These are phyloP conservation scores for Aspergillus awamori DNA, from an alignment of 2,329 filamentous ascomycete species.

Conservation along the genomic window DNA sequence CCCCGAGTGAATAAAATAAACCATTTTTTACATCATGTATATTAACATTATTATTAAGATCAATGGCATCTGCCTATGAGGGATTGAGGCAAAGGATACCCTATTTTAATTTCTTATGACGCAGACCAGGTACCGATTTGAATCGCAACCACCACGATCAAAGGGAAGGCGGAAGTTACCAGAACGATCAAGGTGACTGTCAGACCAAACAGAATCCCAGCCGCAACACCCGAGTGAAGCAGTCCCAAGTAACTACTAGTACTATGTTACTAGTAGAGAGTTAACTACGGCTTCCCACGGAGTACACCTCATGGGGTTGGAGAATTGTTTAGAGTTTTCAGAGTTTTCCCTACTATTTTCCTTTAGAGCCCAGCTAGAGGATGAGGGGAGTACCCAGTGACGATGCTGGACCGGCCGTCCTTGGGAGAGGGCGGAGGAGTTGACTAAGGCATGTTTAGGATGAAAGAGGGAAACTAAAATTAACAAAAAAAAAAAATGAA, in stretches of 20 bases:
- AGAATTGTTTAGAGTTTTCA: constrained; percentile 13
- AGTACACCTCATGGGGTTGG: neutral
- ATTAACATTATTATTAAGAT: neutral
- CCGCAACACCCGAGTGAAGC: constrained; percentile 4
- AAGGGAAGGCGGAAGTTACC: neutral
- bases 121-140: neutral
- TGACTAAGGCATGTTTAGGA: constrained; percentile 4
- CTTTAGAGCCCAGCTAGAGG: neutral
- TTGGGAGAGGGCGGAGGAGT: neutral
- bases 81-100: neutral
- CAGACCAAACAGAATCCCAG: neutral
- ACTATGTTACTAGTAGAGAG: neutral
- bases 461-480: neutral
- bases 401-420: neutral
- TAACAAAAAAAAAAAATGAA: no score
- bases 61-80: neutral
- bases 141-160: neutral
- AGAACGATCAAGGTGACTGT: neutral
- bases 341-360: constrained; percentile 6
- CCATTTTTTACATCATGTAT: constrained; percentile 1
- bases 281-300: constrained; percentile 2
- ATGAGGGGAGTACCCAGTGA: neutral
- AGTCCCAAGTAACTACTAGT: neutral
- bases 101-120: neutral
- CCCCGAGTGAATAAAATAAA: no score